Base-by-base conservation (phyloP, 2,329 filamentous ascomycete species). In the Pezicula rhizophila region DNA sequence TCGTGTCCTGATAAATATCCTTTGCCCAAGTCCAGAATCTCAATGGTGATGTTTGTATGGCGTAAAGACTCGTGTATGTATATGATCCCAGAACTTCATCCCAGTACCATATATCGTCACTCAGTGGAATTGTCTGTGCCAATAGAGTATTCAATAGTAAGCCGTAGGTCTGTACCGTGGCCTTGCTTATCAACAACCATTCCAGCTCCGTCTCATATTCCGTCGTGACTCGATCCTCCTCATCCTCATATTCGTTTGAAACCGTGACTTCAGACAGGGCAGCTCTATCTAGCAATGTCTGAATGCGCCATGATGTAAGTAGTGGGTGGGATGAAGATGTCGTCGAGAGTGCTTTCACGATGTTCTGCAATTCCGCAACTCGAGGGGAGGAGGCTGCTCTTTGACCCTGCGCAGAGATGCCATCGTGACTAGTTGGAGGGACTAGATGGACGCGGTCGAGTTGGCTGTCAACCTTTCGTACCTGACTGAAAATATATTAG, bases 61-160 rank as follows among this genome's bases (percentile, higher is more conserved):
- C 85, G 67, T 96, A 96, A 3, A 96, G 65, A 28, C 82, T 85
- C 55, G 87, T 91, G 61, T 85, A 88, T 43, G 81, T 77, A 57
- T 89, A 85, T 1, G 89, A 95, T 8, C 81, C 80, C 26, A 96
- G 70, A 2, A 96, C 79, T 57, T 93, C 87, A 62, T 96, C 89
- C 93, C 93, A 99, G 66, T 97, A 97, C 82, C 86, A 91, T 20
- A 96, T 84, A 58, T 96, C 90, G 56, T 96, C 84, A 59, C 83
- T 87, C 15, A 99, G 69, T 0, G 85, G 85, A 10, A 92, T 82
- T 10, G 90, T 95, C 59, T 93, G 86, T 48, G 92, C 85, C 10
- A 96, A 70, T 3, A 97, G 76, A 0, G 80, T 82, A 57, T 84
- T 83, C 57, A 96, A 72, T 37, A 95, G 77, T 43, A 88, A 71